Percentiles rank a stretch among this genome's conserved stretches.
Conservation (phyloP, 2,329 filamentous ascomycete species). For the Hypoxylon sp. region DNA sequence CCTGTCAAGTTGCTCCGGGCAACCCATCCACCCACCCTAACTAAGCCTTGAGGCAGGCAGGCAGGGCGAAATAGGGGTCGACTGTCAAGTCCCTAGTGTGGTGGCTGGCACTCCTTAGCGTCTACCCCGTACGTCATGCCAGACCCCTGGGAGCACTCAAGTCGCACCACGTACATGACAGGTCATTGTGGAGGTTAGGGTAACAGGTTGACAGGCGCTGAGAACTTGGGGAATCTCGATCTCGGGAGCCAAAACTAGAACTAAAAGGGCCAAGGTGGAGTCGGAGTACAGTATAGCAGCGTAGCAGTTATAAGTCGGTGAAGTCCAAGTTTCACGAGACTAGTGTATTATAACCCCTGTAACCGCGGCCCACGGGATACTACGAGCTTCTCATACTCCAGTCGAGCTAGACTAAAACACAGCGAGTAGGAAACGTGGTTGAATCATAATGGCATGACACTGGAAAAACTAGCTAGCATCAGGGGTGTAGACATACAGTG, state of each 20-base stretch:
- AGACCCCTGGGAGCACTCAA: background rate
- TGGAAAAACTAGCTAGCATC: constrained; percentile 3
- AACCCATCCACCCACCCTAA: background rate
- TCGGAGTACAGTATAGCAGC: background rate
- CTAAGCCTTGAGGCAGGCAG: background rate
- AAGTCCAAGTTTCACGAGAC: constrained; percentile 9
- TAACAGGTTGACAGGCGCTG: background rate
- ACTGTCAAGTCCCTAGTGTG: constrained; percentile 12
- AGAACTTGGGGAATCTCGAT: constrained; percentile 27
- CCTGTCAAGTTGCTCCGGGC: background rate
- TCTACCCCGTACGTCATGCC: constrained; percentile 21
- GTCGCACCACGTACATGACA: constrained; percentile 3
- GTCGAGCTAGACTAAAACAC: constrained; percentile 1
- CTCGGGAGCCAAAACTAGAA: constrained; percentile 16
- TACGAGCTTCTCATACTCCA: background rate
- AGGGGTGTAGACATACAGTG: constrained; percentile 6
- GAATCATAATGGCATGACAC: constrained; percentile 17
- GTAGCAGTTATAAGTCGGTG: constrained; percentile 20
- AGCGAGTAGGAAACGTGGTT: background rate
- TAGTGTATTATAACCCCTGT: constrained; percentile 18
- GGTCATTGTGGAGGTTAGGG: constrained; percentile 2
- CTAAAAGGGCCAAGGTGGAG: constrained; percentile 24
- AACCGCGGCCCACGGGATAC: constrained; percentile 11
- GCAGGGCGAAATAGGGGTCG: constrained; percentile 10
- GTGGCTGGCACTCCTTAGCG: constrained; percentile 4